Evolutionary conservation across 352 stramenopile genomes (phyloP), one percentile per base, ranked within the genome.

Genomic region (Globisporangium apiculatum): DNA sequence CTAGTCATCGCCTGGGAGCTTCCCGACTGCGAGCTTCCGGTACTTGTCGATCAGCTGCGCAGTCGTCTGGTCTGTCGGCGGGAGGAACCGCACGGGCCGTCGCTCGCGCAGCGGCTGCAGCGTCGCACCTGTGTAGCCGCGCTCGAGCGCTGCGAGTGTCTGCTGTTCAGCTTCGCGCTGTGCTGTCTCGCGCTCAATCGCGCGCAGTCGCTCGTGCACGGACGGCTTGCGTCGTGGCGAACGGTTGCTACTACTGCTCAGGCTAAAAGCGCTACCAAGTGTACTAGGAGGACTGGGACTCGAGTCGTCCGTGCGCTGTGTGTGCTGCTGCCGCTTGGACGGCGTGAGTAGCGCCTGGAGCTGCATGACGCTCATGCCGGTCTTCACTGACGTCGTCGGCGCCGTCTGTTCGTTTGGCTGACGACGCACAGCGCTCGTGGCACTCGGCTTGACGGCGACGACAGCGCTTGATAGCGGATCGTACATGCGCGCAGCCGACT

Each of bases 41-140:
- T 87, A 91, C 48, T 91, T 94, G 45, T 89, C 77, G 47, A 94
- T 85, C 48, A 89, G 67, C 43, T 91, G 76, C 1, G 67, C 72
- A 3, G 81, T 86, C 7, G 75, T 87, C 61, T 85, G 68, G 51
- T 89, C 76, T 1, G 60, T 75, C 1, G 83, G 79, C 3, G 78
- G 64, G 8, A 68, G 66, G 54, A 86, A 84, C 10, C 78, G 68
- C 42, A 78, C 66, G 9, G 68, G 58, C n/a, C 79, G 84, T 5
- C 71, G 65, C 18, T 76, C 67, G 7, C 69, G 73, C 3, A 68
- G 73, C 14, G 77, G 73, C 31, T 83, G 73, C 53, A 81, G 87
- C 31, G 83, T 74, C 5, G 71, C 48, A 50, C 81, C 89, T 14
- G 76, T 41, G 53, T 77, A 91, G 0, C 65, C 68, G 11, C 55